Base-by-base conservation (phyloP, 345 rosid genomes). In the Brassica cretica region DNA sequence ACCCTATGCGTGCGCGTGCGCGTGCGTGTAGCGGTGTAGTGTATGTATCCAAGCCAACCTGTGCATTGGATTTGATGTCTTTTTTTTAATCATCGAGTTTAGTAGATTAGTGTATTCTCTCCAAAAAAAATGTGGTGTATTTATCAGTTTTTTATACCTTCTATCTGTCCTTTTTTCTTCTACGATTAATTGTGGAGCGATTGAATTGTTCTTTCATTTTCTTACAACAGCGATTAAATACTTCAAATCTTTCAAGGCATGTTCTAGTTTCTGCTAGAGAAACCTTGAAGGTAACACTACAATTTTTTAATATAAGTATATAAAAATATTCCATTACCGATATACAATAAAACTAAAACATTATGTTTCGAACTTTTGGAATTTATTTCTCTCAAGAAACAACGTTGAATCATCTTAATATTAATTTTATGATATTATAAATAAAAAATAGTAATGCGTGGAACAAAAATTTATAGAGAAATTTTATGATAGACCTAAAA, bases 41-140 rank as follows among this genome's bases (percentile, higher is more conserved):
- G 11, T 53, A 18, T 30, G 16, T 66, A 44, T 64, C 56, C 24
- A 55, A 37, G 30, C 44, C 59, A 58, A 37, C 71, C 76, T 55
- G 71, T 71, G 67, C 72, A 71, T 71, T 65, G 18, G 32, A 63
- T 76, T 69, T 69, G 27, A 15, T n/a, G 9, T 4, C 8, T 32
- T 32, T 9, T n/a, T 33, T 64, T n/a, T 32, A 35, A 35, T 35
- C n/a, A 64, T 19, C 11, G n/a, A 58, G 5, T 58, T 39, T 18
- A 29, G 25, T 30, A 59, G 16, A 44, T n/a, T 59, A 67, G 5
- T 44, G 30, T 11, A 41, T 24, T 2, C 6, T 37, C 56, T 53
- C 39, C 37, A 24, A 55, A 8, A 5, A 5, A 65, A 35, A 9
- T 63, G 29, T 9, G 11, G 55, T 24, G 16, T 55, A 19, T n/a